A percentile compares a stretch with the other conserved stretches of the same genome.
These are phyloP conservation scores for Trypanosoma platydactyli DNA, from an alignment of 208 protist genomes.

Conservation along the genomic window DNA sequence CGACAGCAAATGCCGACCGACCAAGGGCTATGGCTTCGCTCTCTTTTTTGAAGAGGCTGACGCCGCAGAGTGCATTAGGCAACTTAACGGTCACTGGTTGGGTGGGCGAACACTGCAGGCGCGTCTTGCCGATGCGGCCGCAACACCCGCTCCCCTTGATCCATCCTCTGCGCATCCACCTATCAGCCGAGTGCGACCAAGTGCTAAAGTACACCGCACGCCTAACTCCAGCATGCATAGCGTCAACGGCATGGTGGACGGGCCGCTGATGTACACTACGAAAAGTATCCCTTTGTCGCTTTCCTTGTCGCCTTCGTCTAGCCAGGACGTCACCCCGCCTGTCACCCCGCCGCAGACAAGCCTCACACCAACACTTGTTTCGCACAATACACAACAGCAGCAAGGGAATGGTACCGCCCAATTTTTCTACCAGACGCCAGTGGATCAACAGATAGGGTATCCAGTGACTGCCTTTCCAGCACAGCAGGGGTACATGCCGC, in stretches of 20 bases:
- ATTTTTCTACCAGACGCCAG: conserved; percentile 1
- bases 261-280: not conserved
- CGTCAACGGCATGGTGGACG: not conserved
- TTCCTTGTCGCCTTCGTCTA: conserved; percentile 15
- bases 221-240: conserved; percentile 18
- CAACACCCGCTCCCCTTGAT: conserved; percentile 52
- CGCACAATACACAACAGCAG: not conserved
- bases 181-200: conserved; percentile 9
- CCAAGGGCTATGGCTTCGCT: conserved; percentile 71
- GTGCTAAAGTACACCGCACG: not conserved
- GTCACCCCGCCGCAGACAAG: conserved; percentile 18
- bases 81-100: conserved; percentile 45
- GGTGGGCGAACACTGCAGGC: conserved; percentile 52
- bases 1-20: conserved; percentile 47
- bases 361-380: conserved; percentile 1
- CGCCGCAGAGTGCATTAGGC: conserved; percentile 51
- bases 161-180: conserved; percentile 22
- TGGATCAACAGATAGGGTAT: conserved; percentile 12
- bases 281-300: conserved; percentile 3
- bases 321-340: conserved; percentile 22
- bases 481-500: conserved; percentile 10
- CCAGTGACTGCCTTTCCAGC: conserved; percentile 5
- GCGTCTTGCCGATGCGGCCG: conserved; percentile 53
- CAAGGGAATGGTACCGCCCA: not conserved
- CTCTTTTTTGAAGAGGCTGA: conserved; percentile 64